phyloP scores from a whole-genome alignment of 129 eudicot genomes.

The Arctium lappa region DNA sequence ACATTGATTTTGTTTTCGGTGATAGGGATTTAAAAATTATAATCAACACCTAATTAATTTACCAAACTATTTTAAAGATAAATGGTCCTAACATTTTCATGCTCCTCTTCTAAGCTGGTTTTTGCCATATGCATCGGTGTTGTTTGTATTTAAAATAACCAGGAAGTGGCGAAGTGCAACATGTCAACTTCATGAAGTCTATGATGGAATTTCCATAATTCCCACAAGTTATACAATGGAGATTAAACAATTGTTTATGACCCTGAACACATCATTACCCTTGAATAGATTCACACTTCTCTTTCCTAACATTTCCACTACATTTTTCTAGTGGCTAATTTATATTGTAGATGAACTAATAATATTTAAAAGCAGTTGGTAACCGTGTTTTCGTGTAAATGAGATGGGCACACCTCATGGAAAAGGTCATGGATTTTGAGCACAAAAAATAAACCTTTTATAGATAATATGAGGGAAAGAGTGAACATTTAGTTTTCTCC shows the following conservation, averaged over 20 bases:
- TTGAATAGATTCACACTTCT: constrained; percentile 17
- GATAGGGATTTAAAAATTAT: no score
- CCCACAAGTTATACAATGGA: constrained; percentile 4
- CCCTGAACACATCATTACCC: constrained; percentile 15
- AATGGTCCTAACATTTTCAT: neutral
- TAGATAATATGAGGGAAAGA: neutral
- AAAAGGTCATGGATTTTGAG: neutral
- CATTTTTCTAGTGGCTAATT: constrained; percentile 13
- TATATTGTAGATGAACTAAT: neutral
- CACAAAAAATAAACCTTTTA: no score
- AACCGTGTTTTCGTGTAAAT: neutral
- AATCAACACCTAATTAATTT: neutral
- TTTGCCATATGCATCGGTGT: neutral
- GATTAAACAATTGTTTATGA: constrained; percentile 7
- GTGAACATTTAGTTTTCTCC: neutral
- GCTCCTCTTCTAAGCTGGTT: neutral
- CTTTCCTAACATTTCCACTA: neutral
- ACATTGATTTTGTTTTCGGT: no score
- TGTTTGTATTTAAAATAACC: neutral
- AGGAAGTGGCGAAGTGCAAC: constrained; percentile 1
- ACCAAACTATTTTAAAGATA: neutral
- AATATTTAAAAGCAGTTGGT: neutral
- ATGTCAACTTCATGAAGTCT: constrained; percentile 8
- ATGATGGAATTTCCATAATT: constrained; percentile 3
- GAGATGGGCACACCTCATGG: neutral